Base-by-base conservation (phyloP, 2,329 filamentous ascomycete genomes). In the Alternaria sp. region DNA sequence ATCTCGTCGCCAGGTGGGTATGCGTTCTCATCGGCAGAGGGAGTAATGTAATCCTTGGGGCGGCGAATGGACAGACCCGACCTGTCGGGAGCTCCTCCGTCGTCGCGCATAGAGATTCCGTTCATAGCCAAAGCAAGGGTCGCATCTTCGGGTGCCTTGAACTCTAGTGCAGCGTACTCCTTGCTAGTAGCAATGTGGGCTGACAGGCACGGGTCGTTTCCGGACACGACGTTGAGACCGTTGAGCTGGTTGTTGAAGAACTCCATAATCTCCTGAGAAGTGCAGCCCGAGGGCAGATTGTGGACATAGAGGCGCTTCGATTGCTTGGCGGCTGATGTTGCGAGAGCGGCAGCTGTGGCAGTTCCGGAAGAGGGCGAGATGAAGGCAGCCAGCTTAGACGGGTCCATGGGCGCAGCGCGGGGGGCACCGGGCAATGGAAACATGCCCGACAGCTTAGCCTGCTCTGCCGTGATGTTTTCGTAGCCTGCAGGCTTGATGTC, bases 401-500 rank as follows among this genome's bases (percentile, higher is more conserved):
- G 94, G 70, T 99, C 95, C 90, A 98, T 95, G 34, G 93, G 91
- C 75, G 97, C 94, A 78, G 97, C 93, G 69, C 95, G 89, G 55
- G 95, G 95, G 63, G 95, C 95, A 66, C 95, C 95, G 4, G 95
- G 95, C 46, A 99, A 88, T 62, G 96, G 94, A 83, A 99, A 99
- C 95, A 99, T 97, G 83, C 94, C 88, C 3, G 96, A 99, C 44
- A 99, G 86, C 84, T 99, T 99, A 51, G 95, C 96, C 79, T 99
- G 96, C 80, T 99, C 96, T 22, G 95, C 93, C 3, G 95, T 97
- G 67, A 99, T 94, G 79, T 95, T 96, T 76, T 99, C 96, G 75
- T 99, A 99, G 44, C 95, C 94, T 16, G 93, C 92, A 6, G 95
- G 95, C 82, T 99, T 99, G 79, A 99, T 97, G 78, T 99, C 96